Evolutionary conservation across 257 asterid genomes (phyloP).

Genomic region (Rhazya stricta): DNA sequence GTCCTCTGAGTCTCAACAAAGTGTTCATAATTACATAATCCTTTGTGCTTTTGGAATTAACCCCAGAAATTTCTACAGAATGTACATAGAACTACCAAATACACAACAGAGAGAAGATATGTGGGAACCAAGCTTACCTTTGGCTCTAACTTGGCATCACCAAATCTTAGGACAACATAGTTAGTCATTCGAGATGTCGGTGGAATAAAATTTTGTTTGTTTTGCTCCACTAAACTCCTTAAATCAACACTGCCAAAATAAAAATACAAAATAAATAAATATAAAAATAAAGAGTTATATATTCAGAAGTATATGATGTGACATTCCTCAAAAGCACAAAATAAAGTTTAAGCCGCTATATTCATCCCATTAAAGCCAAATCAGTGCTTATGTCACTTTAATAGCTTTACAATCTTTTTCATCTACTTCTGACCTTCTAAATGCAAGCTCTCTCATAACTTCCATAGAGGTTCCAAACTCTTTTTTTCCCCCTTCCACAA

Average conservation of each 20-base stretch:
- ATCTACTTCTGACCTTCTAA: not conserved
- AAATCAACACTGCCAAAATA: constrained; percentile 74
- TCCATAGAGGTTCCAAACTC: not conserved
- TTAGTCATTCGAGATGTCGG: constrained; percentile 91
- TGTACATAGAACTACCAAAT: not conserved
- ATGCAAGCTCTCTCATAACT: not conserved
- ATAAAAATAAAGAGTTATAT: not conserved
- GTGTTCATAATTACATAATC: not conserved
- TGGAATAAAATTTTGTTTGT: constrained; percentile 66
- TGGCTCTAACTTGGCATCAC: constrained; percentile 49
- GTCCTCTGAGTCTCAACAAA: not conserved
- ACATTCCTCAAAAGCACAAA: not conserved
- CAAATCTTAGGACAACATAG: constrained; percentile 80
- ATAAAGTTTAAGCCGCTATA: not conserved
- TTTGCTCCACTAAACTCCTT: constrained; percentile 78
- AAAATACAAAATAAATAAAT: no score
- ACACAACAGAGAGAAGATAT: not conserved
- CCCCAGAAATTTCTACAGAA: not conserved
- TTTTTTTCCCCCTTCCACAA: not conserved
- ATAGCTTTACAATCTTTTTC: no score
- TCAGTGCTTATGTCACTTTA: not conserved
- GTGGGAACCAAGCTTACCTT: constrained; percentile 33
- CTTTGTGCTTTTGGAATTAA: not conserved
- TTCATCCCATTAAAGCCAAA: not conserved
- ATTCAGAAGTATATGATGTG: not conserved